phyloP scores from a whole-genome alignment of 257 asterid genomes.

The Anisodus tanguticus region DNA sequence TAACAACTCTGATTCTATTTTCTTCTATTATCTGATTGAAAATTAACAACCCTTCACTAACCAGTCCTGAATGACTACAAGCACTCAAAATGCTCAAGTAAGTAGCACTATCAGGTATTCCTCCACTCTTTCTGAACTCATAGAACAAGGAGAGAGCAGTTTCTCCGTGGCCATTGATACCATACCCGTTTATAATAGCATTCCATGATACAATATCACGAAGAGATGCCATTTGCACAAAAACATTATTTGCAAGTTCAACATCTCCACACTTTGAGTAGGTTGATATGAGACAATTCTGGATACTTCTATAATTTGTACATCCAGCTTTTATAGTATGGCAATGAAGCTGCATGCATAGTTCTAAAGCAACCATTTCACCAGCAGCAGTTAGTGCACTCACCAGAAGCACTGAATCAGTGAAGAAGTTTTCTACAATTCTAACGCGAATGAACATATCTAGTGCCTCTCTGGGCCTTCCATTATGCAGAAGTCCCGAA shows the following conservation, averaged over 20 bases:
- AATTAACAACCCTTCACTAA: conserved; percentile 29
- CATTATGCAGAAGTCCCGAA: conserved; percentile 31
- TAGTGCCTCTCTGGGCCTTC: conserved; percentile 31
- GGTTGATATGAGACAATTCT: conserved; percentile 35
- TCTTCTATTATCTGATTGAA: conserved; percentile 30
- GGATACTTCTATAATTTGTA: conserved; percentile 24
- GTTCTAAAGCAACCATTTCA: conserved; percentile 27
- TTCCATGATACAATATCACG: conserved; percentile 35
- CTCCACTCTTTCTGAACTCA: conserved; percentile 30
- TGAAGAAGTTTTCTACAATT: background rate
- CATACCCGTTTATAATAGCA: conserved; percentile 35
- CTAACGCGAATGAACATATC: conserved; percentile 30
- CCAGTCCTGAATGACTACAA: conserved; percentile 35
- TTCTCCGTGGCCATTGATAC: conserved; percentile 38
- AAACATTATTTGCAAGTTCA: conserved; percentile 32
- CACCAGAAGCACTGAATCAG: conserved; percentile 28
- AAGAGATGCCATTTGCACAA: conserved; percentile 29
- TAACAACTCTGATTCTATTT: background rate
- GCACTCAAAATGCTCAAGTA: conserved; percentile 33
- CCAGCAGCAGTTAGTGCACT: conserved; percentile 30
- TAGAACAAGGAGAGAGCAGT: conserved; percentile 31
- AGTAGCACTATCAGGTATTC: conserved; percentile 28
- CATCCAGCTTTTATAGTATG: conserved; percentile 31
- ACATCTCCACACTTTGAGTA: conserved; percentile 32
- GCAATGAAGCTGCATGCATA: conserved; percentile 39